Base-by-base conservation (phyloP, 2,329 filamentous ascomycete species). In the Phyllosticta capitalensis region DNA sequence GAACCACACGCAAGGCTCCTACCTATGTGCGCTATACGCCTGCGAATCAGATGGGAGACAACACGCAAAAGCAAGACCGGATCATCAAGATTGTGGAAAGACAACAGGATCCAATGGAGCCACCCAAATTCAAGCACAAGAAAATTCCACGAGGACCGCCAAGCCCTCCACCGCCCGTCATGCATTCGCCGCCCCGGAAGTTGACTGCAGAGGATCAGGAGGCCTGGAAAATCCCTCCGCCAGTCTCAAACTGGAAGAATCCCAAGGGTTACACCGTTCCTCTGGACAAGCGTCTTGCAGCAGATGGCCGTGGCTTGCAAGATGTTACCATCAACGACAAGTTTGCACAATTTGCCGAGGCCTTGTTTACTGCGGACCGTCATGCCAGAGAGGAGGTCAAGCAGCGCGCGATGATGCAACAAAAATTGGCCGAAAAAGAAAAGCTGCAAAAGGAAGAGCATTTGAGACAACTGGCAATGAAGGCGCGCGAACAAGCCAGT, bases 231-330 rank as follows among this genome's bases (percentile, higher is more conserved):
- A 96, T 90, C 30, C 85, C 85, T 0, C 89, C 91, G 1, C 88
- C 91, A 0, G 87, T 99, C 1, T 95, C 90, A 20, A 97, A 97
- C 74, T 99, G 94, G 94, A 99, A 99, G 82, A 99, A 99, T 72
- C 90, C 92, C 0, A 97, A 97, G 77, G 94, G 94, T 67, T 99
- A 96, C 70, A 99, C 94, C 0, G 90, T 99, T 0, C 90, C 94
- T 0, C 75, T 99, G 56, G 94, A 99, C 73, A 99, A 99, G 78
- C 87, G 94, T 70, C 77, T 99, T 66, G 94, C 94, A 19, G 92
- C 94, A 9, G 92, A 97, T 72, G 94, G 94, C 12, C 83, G 94
- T 67, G 90, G 90, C 0, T 72, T 99, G 63, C 91, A 96, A 72
- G 94, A 99, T 71, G 85, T 96, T 50, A 88, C 90, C 6, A 97